Evolutionary conservation across 2,329 filamentous ascomycete genomes (phyloP), one percentile per base, ranked within the genome.

Genomic region (Trichothecium sympodiale): DNA sequence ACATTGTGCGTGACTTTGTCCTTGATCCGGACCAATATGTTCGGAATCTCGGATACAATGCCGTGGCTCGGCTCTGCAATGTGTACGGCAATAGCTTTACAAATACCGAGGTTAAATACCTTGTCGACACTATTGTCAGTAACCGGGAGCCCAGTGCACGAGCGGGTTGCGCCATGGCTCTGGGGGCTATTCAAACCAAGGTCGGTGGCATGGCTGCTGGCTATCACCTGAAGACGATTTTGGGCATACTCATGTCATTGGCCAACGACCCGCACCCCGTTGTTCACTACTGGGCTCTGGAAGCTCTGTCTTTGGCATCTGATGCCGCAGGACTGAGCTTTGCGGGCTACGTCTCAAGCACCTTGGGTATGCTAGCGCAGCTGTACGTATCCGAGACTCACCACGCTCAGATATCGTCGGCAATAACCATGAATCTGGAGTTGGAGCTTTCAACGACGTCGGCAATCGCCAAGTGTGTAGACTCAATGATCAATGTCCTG

Each of bases 151-250:
- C 91, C 0, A 89, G 84, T 54, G 87, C 87, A 27, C 78, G 91
- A 54, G 88, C 93, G 31, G 91, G 91, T 9, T 98, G 89, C 58
- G 91, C 93, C 13, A 85, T 93, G 65, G 87, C 91, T 10, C 64
- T 98, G 20, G 91, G 91, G 8, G 83, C 82, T 38, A 96, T 98
- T 35, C 88, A 98, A 59, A 83, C 86, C 14, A 87, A 94, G 55
- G 83, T 98, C 25, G 93, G 91, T 38, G 89, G 91, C 38, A 96
- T 98, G 88, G 91, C 91, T 36, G 91, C 91, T 37, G 87, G 88
- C 4, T 87, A 91, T 48, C 91, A 98, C 54, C 69, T 98, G 34
- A 96, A 96, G 63, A 95, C 87, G 2, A 95, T 98, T 34, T 73
- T 95, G n/a, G 83, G 89, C 14, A 93, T 98, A 28, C 65, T 98